Base-by-base conservation (phyloP, 805 yeast genomes). In the Blastobotrys chiropterorum region DNA sequence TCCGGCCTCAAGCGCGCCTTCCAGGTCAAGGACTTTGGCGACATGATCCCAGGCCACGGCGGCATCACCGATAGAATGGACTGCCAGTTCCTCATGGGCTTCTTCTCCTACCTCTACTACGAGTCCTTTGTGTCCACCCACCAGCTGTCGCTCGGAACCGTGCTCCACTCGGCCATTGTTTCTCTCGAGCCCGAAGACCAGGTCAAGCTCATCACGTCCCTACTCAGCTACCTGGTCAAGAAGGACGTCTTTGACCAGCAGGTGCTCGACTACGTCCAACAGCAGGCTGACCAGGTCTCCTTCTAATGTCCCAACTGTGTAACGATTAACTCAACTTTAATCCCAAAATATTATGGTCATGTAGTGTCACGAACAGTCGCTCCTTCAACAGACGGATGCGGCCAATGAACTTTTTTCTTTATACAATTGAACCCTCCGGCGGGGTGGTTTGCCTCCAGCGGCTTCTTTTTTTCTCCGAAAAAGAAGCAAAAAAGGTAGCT, bases 1-100 rank as follows among this genome's bases (percentile, higher is more conserved):
- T 85, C 95, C 50, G 99, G 98, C n/a, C 76, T 94, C 61, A 94
- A 94, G 74, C 82, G 99, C 70, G 89, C 98, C 13, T 90, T 94
- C 72, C 87, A 92, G 64, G 90, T 90, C 51, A 94, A 94, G 71
- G 99, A 94, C 70, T 94, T 94, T 64, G 99, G 98, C 59, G 95
- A 92, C 65, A 92, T 98, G 7, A 94, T 94, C 60, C 99, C 99
- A 14, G 99, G 99, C 31, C 99, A 94, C 66, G 99, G 99, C 57
- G 99, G 99, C 60, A 84, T 94, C 59, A 90, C 97, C 21, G 99
- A 94, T 67, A 80, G 99, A 72, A 84, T 94, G 74, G 99, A 94
- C 71, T 94, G 99, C 71, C 98, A 94, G 72, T 94, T 92, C 66
- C 74, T 94, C 61, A 94, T 94, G 98, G 99, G 99, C 11, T 87